phyloP scores from a whole-genome alignment of 805 yeast genomes.

The Zygosaccharomyces rouxii region DNA sequence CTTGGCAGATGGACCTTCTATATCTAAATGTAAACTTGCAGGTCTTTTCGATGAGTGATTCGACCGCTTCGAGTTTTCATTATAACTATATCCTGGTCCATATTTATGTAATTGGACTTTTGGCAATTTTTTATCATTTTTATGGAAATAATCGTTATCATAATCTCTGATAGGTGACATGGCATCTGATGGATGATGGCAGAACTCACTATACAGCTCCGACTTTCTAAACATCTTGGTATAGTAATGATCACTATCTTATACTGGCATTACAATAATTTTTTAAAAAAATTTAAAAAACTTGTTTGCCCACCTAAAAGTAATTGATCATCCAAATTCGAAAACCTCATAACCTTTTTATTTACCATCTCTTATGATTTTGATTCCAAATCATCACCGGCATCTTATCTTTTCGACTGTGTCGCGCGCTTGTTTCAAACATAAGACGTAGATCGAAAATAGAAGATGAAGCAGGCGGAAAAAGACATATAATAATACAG shows the following conservation, averaged over 20 bases:
- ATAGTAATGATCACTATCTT: not conserved
- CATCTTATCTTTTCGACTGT: not conserved
- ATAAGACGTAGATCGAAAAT: slow-evolving; percentile 12
- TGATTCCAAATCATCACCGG: not conserved
- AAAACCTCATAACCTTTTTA: slow-evolving; percentile 2
- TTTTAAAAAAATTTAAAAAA: not conserved
- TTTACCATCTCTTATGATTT: not conserved
- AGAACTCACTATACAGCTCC: slow-evolving; percentile 22
- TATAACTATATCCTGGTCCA: slow-evolving; percentile 1
- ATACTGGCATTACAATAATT: not conserved
- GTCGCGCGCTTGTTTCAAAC: slow-evolving; percentile 6
- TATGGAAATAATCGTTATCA: slow-evolving; percentile 29
- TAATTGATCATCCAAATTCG: not conserved
- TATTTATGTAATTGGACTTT: slow-evolving; percentile 4
- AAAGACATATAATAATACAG: slow-evolving; percentile 1
- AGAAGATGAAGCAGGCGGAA: not conserved
- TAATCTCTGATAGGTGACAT: slow-evolving; percentile 35
- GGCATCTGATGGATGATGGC: slow-evolving; percentile 21
- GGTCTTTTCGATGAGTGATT: slow-evolving; percentile 20
- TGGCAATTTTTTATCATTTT: slow-evolving; percentile 26
- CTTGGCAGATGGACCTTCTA: slow-evolving; percentile 17
- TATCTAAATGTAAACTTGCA: slow-evolving; percentile 23
- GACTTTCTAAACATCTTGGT: slow-evolving; percentile 30
- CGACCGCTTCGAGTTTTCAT: slow-evolving; percentile 1
- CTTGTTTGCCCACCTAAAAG: not conserved